Conservation (phyloP, 148 eudicot genomes). For the Rhododendron ferrugineum region DNA sequence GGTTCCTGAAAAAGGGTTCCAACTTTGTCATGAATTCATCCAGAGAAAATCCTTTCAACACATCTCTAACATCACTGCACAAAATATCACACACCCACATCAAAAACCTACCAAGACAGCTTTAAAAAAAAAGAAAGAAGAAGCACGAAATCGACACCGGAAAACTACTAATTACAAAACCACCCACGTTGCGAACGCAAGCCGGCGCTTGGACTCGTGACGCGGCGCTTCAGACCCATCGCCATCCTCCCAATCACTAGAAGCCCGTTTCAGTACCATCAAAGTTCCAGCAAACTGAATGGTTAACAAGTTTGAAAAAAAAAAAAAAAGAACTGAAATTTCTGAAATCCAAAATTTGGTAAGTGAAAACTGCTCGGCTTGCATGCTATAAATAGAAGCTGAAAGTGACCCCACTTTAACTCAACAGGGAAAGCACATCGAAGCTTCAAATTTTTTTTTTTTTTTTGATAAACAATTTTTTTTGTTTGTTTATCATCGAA, state of each 20-base stretch:
- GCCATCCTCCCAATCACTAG: constrained; percentile 28
- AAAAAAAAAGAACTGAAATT: neutral
- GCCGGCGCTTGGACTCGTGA: constrained; percentile 25
- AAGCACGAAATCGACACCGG: neutral
- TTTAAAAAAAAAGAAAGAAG: neutral
- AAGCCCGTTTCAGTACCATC: constrained; percentile 59
- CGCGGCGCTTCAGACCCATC: constrained; percentile 21
- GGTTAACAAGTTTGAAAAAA: neutral
- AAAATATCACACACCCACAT: neutral
- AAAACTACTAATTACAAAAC: neutral
- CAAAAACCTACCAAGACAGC: neutral
- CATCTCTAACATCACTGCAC: constrained; percentile 38
- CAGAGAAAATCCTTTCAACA: constrained; percentile 21
- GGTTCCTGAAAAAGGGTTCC: constrained; percentile 43
- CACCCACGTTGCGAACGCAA: constrained; percentile 38
- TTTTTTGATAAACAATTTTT: no score
- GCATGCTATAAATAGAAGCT: neutral
- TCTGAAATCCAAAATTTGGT: neutral
- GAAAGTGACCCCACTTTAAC: neutral
- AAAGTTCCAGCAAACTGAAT: neutral
- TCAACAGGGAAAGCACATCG: constrained; percentile 25
- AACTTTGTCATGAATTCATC: constrained; percentile 32
- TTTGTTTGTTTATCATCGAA: no score
- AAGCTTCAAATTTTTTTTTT: no score
- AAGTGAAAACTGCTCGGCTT: neutral